These are phyloP conservation scores for Thozetella sp. DNA, from an alignment of 495 filamentous ascomycete genomes.

Conservation along the genomic window DNA sequence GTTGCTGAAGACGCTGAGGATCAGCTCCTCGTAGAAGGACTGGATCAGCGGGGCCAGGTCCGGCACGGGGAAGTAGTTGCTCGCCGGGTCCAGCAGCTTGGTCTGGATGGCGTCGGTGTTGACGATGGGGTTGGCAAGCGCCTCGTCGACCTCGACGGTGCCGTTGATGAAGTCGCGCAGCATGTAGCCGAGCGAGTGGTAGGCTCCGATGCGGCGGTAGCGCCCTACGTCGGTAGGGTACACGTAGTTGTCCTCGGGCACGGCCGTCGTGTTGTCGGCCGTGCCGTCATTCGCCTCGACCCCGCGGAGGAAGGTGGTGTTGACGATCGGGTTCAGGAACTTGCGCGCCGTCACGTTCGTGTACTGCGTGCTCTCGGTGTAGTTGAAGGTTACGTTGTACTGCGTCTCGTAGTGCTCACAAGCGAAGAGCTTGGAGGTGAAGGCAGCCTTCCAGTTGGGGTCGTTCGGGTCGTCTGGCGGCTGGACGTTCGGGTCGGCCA, in stretches of 20 bases:
- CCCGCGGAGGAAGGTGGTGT: conserved; percentile 31
- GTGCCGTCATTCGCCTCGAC: conserved; percentile 34
- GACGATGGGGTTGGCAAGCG: conserved; percentile 28
- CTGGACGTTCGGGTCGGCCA: conserved; percentile 17
- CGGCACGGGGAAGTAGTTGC: conserved; percentile 25
- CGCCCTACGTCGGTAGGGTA: conserved; percentile 19
- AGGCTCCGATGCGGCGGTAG: conserved; percentile 33
- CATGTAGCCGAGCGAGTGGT: conserved; percentile 30
- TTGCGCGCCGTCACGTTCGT: conserved; percentile 24
- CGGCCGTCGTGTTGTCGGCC: conserved; percentile 35
- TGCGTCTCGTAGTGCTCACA: conserved; percentile 38
- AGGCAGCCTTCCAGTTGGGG: conserved; percentile 24
- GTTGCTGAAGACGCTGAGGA: conserved; percentile 31
- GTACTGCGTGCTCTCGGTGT: conserved; percentile 22
- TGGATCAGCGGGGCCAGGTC: conserved; percentile 20
- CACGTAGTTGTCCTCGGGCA: conserved; percentile 31
- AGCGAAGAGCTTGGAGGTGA: conserved; percentile 34
- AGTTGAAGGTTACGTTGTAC: conserved; percentile 33
- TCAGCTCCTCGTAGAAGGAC: conserved; percentile 34
- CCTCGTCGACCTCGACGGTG: conserved; percentile 26
- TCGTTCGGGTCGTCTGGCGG: conserved; percentile 17
- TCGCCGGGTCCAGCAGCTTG: conserved; percentile 24
- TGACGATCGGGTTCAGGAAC: conserved; percentile 28
- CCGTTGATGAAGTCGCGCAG: conserved; percentile 35
- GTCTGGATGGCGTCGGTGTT: conserved; percentile 36